Evolutionary conservation across 495 filamentous ascomycete species (phyloP), one percentile per base, ranked within the genome.

Genomic region (Rhypophila decipiens): DNA sequence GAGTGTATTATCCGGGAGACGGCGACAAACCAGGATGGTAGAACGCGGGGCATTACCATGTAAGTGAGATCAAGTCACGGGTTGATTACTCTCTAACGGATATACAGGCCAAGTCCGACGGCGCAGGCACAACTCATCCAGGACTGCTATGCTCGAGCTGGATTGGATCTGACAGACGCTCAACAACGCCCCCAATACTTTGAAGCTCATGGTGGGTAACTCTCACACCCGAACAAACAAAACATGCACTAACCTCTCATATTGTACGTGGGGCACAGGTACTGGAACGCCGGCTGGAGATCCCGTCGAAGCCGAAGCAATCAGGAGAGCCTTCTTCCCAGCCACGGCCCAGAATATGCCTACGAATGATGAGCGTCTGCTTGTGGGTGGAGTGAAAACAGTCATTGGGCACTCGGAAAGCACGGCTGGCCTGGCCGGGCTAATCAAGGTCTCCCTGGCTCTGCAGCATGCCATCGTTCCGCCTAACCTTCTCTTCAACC

Each of bases 261-360:
- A n/a, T n/a, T n/a, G n/a, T n/a, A n/a, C n/a, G n/a, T n/a, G n/a
- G n/a, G n/a, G n/a, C n/a, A 7, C 27, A 31, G 27, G 77, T 2
- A 84, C 78, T 0, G 81, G 80, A 0, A 84, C 80, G 0, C 62
- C 54, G 2, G 72, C 70, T 0, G 80, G 81, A 0, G 83, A 86
- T 49, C 79, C 77, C 0, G 63, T 76, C 13, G 44, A 47, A 15
- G 44, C 79, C 23, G 46, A 47, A 21, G 52, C 48, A 1, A 79
- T 79, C 8, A 80, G 83, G 49, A 77, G 77, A 0, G 64, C 73
- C 0, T 47, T 47, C 44, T 66, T 0, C 59, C 27, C 27, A 53
- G 17, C 46, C 57, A 24, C 50, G 47, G n/a, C n/a, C n/a, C 11
- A 42, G 63, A 19, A 46, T 54, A 3, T 40, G 64, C 10, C 50